These are phyloP conservation scores for Rhodotorula sp. DNA, from an alignment of 1,284 basidiomycete genomes.

Conservation along the genomic window DNA sequence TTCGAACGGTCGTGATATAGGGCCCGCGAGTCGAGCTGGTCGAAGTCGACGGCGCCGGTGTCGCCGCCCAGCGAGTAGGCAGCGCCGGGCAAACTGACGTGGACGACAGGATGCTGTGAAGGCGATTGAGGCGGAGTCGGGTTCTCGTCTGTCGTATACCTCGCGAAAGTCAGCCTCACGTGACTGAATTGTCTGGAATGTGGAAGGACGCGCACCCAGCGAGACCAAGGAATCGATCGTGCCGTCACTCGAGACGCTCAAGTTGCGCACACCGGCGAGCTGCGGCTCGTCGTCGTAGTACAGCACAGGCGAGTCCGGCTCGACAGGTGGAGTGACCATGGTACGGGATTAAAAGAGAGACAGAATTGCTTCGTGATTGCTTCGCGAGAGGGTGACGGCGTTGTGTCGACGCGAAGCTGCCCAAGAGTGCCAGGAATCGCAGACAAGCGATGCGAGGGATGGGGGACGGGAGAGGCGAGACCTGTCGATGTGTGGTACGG, in stretches of 20 bases:
- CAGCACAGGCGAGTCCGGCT: conserved; percentile 30
- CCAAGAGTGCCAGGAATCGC: background rate
- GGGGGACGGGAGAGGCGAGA: too few species aligned
- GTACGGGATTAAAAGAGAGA: background rate
- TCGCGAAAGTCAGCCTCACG: background rate
- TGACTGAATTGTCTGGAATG: background rate
- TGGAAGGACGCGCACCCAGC: conserved; percentile 4
- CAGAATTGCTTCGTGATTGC: background rate
- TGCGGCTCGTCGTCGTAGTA: conserved; percentile 25
- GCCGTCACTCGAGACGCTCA: conserved; percentile 35
- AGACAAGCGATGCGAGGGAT: too few species aligned
- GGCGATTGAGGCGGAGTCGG: conserved; percentile 36
- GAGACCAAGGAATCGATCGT: conserved; percentile 30
- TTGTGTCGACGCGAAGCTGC: background rate
- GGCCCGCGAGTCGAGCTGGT: background rate
- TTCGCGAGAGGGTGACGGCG: background rate
- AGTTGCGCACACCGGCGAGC: conserved; percentile 26
- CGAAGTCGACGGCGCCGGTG: conserved; percentile 6
- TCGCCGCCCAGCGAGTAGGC: background rate
- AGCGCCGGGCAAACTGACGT: conserved; percentile 21
- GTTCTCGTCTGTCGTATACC: conserved; percentile 23
- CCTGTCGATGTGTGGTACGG: too few species aligned
- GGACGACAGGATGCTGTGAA: background rate
- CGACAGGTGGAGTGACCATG: conserved; percentile 7
- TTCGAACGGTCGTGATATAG: background rate